Conservation (phyloP, 2,329 filamentous ascomycete species). For the Orbilia blumenaviensis region DNA sequence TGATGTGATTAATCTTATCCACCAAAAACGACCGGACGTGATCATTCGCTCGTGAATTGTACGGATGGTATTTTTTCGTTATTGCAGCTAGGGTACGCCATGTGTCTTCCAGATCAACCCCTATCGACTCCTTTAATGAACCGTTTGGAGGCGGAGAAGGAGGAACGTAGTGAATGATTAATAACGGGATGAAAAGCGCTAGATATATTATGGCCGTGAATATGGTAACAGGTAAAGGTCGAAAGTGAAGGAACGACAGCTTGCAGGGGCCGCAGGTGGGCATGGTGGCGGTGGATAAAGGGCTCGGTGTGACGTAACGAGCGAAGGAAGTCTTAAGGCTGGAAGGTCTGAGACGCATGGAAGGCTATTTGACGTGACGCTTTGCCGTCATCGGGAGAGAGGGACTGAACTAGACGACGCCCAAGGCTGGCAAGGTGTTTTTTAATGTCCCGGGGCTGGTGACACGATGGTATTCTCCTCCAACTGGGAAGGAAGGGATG, state of each 20-base stretch:
- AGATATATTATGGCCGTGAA: slow-evolving; percentile 80
- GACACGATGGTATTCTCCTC: background rate
- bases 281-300: slow-evolving; percentile 20
- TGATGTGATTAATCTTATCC: slow-evolving; percentile 73
- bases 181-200: slow-evolving; percentile 75
- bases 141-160: slow-evolving; percentile 58
- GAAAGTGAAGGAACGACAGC: slow-evolving; percentile 66
- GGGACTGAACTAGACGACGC: background rate
- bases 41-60: slow-evolving; percentile 86
- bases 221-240: slow-evolving; percentile 80
- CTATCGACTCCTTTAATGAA: slow-evolving; percentile 60
- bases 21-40: slow-evolving; percentile 80
- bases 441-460: background rate
- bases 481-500: background rate
- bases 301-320: slow-evolving; percentile 42
- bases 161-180: slow-evolving; percentile 79
- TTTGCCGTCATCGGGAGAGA: slow-evolving; percentile 18
- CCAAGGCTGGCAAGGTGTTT: background rate
- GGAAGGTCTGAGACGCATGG: slow-evolving; percentile 46
- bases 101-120: slow-evolving; percentile 82
- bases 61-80: slow-evolving; percentile 80
- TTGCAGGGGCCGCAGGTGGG: slow-evolving; percentile 50
- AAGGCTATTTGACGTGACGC: slow-evolving; percentile 14
- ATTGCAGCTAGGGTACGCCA: slow-evolving; percentile 84
- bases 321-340: slow-evolving; percentile 52